Percentiles rank a stretch among this genome's conserved stretches.
Conservation (phyloP, 179 eudicot species). For the Camellia oleifera region DNA sequence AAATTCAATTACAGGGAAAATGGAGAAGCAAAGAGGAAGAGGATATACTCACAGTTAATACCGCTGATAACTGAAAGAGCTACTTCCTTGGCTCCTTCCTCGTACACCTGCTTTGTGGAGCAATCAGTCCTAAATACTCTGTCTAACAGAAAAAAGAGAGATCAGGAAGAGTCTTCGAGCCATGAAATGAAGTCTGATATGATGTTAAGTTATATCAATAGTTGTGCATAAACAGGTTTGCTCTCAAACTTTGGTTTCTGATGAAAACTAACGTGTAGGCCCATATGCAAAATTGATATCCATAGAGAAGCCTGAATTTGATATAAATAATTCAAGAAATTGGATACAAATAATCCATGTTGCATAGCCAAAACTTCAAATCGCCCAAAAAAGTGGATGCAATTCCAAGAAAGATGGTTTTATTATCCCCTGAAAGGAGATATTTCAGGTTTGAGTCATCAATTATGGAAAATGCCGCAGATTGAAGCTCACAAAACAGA, state of each 20-base stretch:
- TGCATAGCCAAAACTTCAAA: background rate
- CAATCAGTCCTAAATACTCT: slow-evolving; percentile 76
- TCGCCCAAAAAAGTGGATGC: background rate
- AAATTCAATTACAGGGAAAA: background rate
- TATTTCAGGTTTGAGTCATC: slow-evolving; percentile 6
- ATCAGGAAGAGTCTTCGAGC: slow-evolving; percentile 2
- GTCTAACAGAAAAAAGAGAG: slow-evolving; percentile 40
- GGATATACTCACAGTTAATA: slow-evolving; percentile 73
- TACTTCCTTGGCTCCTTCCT: slow-evolving; percentile 85
- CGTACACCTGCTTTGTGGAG: slow-evolving; percentile 80
- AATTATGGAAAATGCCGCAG: background rate
- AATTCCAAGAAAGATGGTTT: slow-evolving; percentile 5
- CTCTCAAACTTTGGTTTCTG: background rate
- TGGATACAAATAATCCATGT: background rate
- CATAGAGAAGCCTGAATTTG: background rate
- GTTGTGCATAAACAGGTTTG: slow-evolving; percentile 5
- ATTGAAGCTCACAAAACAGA: background rate
- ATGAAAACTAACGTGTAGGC: background rate
- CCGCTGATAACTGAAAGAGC: slow-evolving; percentile 92
- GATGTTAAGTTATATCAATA: background rate
- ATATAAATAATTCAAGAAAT: background rate
- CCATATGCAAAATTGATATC: background rate
- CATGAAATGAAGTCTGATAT: background rate
- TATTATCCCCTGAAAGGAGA: background rate
- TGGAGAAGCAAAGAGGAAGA: background rate